A percentile compares a stretch with the other conserved stretches of the same genome.
Evolutionary conservation across 441 rosid genomes (phyloP).

Genomic region (Corymbia citriodora): DNA sequence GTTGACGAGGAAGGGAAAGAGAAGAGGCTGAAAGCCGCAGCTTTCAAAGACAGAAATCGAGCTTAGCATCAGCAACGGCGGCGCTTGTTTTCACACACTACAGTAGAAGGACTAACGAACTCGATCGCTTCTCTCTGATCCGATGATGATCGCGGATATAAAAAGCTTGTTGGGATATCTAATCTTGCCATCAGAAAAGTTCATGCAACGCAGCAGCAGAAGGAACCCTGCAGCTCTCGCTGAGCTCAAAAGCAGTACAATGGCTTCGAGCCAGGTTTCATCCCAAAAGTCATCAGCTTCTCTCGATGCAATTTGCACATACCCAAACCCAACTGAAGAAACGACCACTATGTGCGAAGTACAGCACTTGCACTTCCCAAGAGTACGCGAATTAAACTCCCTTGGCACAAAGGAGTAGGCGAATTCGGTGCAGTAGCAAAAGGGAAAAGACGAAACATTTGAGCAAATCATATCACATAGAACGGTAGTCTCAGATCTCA

Average conservation of each 20-base stretch:
- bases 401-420: fast-evolving
- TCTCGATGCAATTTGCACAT: not conserved
- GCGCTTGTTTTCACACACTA: slow-evolving; percentile 12
- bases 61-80: not conserved
- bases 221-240: not conserved
- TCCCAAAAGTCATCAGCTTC: not conserved
- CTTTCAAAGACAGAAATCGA: slow-evolving; percentile 4
- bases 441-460: not conserved
- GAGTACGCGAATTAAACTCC: not conserved
- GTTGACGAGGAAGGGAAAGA: slow-evolving; percentile 21
- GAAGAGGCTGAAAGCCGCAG: slow-evolving; percentile 12
- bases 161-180: not conserved
- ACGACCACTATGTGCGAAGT: not conserved
- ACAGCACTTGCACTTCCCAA: not conserved
- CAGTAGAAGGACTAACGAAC: slow-evolving; percentile 11
- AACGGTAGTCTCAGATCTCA: not conserved
- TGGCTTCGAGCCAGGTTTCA: not conserved
- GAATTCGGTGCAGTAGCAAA: not conserved
- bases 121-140: not conserved
- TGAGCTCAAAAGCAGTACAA: too few relatives aligned
- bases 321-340: not conserved
- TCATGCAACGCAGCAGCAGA: too few relatives aligned
- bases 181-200: not conserved
- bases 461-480: not conserved
- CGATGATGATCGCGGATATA: not conserved